Evolutionary conservation across 805 yeast genomes (phyloP).

Genomic region (Pachysolen tannophilus): DNA sequence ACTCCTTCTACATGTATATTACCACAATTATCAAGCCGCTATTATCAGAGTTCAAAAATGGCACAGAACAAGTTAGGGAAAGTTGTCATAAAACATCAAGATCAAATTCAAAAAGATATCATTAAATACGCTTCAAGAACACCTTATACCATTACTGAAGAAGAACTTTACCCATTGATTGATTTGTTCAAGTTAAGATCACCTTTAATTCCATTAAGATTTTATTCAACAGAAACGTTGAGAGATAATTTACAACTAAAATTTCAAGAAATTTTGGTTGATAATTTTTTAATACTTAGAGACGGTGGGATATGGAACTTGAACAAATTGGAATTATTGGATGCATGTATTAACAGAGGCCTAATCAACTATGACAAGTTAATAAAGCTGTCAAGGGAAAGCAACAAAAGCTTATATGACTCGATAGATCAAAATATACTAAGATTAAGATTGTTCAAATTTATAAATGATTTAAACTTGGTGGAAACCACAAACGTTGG

Average conservation of each 20-base stretch:
- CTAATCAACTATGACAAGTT: conserved; percentile 28
- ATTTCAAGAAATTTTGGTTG: conserved; percentile 40
- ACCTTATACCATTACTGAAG: conserved; percentile 36
- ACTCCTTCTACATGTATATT: conserved; percentile 57
- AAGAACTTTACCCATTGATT: conserved; percentile 28
- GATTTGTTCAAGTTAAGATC: conserved; percentile 29
- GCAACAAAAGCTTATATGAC: conserved; percentile 11
- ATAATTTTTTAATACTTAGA: conserved; percentile 36
- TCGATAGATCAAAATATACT: conserved; percentile 13
- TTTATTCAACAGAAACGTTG: conserved; percentile 30
- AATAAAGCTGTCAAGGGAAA: conserved; percentile 1
- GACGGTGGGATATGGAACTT: conserved; percentile 42
- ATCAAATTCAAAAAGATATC: conserved; percentile 1
- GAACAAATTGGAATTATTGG: conserved; percentile 40
- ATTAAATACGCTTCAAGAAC: conserved; percentile 29
- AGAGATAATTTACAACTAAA: conserved; percentile 28
- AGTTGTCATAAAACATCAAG: neutral
- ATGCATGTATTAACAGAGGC: conserved; percentile 50
- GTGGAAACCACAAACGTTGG: too few relatives aligned
- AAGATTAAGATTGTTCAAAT: conserved; percentile 11
- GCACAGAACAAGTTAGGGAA: conserved; percentile 16
- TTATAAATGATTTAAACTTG: conserved; percentile 10
- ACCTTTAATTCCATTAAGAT: conserved; percentile 29
- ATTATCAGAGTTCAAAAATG: conserved; percentile 23
- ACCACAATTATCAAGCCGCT: conserved; percentile 35